phyloP scores from a whole-genome alignment of 2,329 filamentous ascomycete genomes.

The Trichoderma sp. region DNA sequence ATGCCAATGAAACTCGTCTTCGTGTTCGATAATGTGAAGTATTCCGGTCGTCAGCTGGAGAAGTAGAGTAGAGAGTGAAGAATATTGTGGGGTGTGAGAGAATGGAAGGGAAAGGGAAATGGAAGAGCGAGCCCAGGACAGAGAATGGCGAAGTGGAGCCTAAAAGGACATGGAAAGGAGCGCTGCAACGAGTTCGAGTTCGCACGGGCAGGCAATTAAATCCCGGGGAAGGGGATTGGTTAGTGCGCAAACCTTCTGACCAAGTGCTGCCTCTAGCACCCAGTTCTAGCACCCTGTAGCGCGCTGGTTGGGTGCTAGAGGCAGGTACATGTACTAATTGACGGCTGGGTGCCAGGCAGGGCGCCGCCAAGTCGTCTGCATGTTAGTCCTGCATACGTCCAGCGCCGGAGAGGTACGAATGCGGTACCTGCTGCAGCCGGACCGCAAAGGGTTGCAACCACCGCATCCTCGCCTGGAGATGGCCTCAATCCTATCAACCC shows the following conservation, averaged over 20 bases:
- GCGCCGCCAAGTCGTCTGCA: neutral
- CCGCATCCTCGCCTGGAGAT: neutral
- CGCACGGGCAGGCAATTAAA: slow-evolving; percentile 4
- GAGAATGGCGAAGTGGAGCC: slow-evolving; percentile 14
- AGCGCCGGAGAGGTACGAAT: neutral
- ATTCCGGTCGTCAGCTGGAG: neutral
- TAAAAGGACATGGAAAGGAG: slow-evolving; percentile 1
- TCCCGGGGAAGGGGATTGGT: slow-evolving; percentile 19
- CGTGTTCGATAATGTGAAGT: neutral
- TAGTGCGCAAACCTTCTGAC: neutral
- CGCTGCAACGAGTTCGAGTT: neutral
- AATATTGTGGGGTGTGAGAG: slow-evolving; percentile 17
- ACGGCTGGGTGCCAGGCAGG: neutral
- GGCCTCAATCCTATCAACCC: neutral
- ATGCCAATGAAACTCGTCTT: neutral
- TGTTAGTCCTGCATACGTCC: neutral
- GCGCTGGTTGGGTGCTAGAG: neutral
- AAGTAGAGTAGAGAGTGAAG: neutral
- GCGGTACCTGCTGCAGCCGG: neutral
- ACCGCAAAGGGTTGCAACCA: neutral
- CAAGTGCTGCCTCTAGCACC: neutral
- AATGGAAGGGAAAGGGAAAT: slow-evolving; percentile 10
- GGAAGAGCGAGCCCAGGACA: slow-evolving; percentile 1
- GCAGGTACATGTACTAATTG: neutral
- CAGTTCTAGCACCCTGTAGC: neutral